phyloP scores from a whole-genome alignment of 2,329 filamentous ascomycete species.

The Allantophomopsis cytisporea region DNA sequence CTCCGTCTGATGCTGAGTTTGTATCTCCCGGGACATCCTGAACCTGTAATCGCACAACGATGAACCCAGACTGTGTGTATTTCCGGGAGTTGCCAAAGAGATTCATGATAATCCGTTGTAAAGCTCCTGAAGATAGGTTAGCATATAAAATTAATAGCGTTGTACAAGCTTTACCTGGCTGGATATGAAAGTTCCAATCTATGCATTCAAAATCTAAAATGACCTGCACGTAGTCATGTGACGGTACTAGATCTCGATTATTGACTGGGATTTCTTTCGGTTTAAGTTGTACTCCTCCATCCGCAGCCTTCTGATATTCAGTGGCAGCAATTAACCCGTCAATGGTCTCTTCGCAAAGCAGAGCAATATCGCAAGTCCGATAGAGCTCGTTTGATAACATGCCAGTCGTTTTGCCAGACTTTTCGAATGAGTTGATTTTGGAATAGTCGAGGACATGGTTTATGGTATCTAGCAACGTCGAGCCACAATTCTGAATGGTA shows the following conservation, averaged over 20 bases:
- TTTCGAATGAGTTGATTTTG: conserved; percentile 32
- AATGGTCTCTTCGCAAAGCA: conserved; percentile 15
- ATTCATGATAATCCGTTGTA: conserved; percentile 37
- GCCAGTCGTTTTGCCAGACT: neutral
- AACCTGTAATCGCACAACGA: conserved; percentile 23
- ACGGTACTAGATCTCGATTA: neutral
- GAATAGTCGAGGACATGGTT: conserved; percentile 38
- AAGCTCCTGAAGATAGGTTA: conserved; percentile 4
- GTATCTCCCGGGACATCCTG: conserved; percentile 1
- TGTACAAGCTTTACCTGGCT: conserved; percentile 7
- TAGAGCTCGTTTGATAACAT: conserved; percentile 13
- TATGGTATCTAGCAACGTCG: conserved; percentile 37
- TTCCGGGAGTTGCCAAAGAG: conserved; percentile 47
- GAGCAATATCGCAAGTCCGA: conserved; percentile 12
- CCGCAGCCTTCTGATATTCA: conserved; percentile 5
- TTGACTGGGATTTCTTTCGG: neutral
- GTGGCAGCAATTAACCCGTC: conserved; percentile 16
- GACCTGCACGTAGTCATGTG: conserved; percentile 6
- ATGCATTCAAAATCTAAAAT: conserved; percentile 14
- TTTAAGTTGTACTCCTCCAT: neutral
- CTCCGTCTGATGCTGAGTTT: neutral
- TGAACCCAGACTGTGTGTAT: conserved; percentile 37
- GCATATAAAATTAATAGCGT: neutral
- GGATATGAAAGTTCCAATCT: conserved; percentile 14
- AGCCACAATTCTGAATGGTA: conserved; percentile 34